Conservation (phyloP, 176 grass and related monocot species). For the Oryza meridionalis region DNA sequence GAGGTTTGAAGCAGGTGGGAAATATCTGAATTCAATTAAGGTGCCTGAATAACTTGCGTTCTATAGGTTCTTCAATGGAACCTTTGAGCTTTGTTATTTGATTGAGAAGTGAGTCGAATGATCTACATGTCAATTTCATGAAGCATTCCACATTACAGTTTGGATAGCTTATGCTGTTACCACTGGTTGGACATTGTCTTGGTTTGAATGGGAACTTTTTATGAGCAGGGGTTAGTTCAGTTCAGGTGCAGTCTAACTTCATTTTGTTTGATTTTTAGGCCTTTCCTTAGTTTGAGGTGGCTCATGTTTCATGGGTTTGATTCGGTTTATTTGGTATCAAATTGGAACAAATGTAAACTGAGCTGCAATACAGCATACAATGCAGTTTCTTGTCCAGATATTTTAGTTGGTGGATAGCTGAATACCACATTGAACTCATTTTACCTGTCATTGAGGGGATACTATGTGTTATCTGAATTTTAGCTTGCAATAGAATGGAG, state of each 20-base stretch:
- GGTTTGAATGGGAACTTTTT: slow-evolving; percentile 16
- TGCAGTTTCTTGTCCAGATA: too few species aligned
- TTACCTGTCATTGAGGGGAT: not conserved
- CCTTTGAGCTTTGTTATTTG: slow-evolving; percentile 13
- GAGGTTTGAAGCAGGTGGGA: not conserved
- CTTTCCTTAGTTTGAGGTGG: not conserved
- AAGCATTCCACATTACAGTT: slow-evolving; percentile 8
- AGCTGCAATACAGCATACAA: too few species aligned
- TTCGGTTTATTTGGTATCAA: too few species aligned
- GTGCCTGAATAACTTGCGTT: not conserved
- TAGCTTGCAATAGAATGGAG: not conserved
- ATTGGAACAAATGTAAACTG: too few species aligned
- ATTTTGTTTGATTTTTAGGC: not conserved
- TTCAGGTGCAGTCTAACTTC: not conserved
- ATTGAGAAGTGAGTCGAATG: not conserved
- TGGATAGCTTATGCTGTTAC: not conserved
- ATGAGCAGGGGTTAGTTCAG: not conserved
- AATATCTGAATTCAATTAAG: not conserved
- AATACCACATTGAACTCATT: not conserved
- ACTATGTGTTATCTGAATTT: not conserved
- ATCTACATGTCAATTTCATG: not conserved
- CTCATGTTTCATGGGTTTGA: too few species aligned
- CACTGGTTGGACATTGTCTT: slow-evolving; percentile 18
- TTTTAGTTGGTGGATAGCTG: too few species aligned
- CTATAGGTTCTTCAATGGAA: not conserved